A percentile compares a stretch with the other conserved stretches of the same genome.
phyloP scores from a whole-genome alignment of 768 basidiomycete genomes.

The Tricholoma furcatifolium region DNA sequence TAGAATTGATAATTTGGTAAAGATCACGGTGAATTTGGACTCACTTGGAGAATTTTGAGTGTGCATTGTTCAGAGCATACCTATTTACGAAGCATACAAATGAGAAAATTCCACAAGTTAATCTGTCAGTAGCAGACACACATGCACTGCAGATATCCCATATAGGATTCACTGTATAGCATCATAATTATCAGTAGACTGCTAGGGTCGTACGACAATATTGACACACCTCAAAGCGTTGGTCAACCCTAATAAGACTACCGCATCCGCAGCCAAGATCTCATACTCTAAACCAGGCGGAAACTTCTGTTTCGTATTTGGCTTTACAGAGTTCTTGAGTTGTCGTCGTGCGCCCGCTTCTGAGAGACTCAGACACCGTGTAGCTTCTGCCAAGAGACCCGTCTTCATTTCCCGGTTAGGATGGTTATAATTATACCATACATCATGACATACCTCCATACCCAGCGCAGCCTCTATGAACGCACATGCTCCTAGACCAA shows the following conservation, averaged over 20 bases:
- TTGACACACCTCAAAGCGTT: conserved; percentile 61
- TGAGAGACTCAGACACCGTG: conserved; percentile 50
- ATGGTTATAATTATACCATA: not conserved
- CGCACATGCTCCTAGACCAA: conserved; percentile 69
- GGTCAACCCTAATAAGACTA: conserved; percentile 68
- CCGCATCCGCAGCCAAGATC: conserved; percentile 69
- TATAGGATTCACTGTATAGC: conserved; percentile 68
- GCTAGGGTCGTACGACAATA: not conserved
- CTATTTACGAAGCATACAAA: conserved; percentile 16
- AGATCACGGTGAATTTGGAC: conserved; percentile 9
- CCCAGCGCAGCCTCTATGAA: conserved; percentile 79
- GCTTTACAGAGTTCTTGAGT: conserved; percentile 26
- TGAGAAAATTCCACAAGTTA: not conserved
- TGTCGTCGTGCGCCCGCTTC: conserved; percentile 62
- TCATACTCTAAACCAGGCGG: conserved; percentile 74
- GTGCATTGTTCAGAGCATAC: conserved; percentile 59
- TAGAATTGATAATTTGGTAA: conserved; percentile 1
- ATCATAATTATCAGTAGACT: not conserved
- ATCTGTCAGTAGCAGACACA: conserved; percentile 30
- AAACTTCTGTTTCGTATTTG: conserved; percentile 43
- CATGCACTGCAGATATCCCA: conserved; percentile 79
- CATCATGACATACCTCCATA: conserved; percentile 58
- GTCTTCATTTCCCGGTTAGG: conserved; percentile 31
- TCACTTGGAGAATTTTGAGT: conserved; percentile 74
- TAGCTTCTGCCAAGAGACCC: conserved; percentile 63